These are phyloP conservation scores for Herpomyces periplanetae DNA, from an alignment of 2,329 filamentous ascomycete species.

Conservation along the genomic window DNA sequence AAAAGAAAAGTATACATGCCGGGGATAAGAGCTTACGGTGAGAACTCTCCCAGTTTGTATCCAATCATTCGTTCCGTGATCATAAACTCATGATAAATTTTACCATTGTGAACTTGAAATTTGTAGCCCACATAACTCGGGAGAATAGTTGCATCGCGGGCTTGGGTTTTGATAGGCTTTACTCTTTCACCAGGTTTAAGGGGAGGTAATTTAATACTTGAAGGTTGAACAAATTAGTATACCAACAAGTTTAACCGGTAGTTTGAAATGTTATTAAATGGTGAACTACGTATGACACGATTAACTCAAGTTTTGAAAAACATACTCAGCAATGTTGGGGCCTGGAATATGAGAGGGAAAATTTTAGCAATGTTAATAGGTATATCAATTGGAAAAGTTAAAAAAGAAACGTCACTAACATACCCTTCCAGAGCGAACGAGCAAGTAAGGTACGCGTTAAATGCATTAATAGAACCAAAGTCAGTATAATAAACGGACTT, in stretches of 20 bases:
- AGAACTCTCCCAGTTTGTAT: slow-evolving; percentile 72
- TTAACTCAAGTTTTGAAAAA: too few relatives aligned
- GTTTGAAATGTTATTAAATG: too few relatives aligned
- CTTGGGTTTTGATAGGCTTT: slow-evolving; percentile 44
- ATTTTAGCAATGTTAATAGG: slow-evolving; percentile 5
- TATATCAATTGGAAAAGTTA: too few relatives aligned
- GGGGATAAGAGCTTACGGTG: too few relatives aligned
- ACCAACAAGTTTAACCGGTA: too few relatives aligned
- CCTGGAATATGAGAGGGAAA: slow-evolving; percentile 7
- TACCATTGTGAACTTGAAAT: slow-evolving; percentile 75
- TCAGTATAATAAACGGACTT: too few relatives aligned
- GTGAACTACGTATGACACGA: too few relatives aligned
- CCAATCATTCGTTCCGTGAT: slow-evolving; percentile 91
- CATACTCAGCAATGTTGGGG: too few relatives aligned
- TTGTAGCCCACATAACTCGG: slow-evolving; percentile 64
- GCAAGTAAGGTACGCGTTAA: slow-evolving; percentile 24
- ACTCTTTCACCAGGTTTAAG: slow-evolving; percentile 19
- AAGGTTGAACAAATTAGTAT: too few relatives aligned
- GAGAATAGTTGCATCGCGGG: slow-evolving; percentile 51
- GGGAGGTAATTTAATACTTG: slow-evolving; percentile 20
- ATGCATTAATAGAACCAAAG: slow-evolving; percentile 14
- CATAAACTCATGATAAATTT: slow-evolving; percentile 36
- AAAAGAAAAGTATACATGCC: too few relatives aligned
- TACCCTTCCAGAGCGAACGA: slow-evolving; percentile 67
- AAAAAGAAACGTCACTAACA: slow-evolving; percentile 4